These are phyloP conservation scores for Eucalyptus caleyi DNA, from an alignment of 345 rosid species.

Conservation along the genomic window DNA sequence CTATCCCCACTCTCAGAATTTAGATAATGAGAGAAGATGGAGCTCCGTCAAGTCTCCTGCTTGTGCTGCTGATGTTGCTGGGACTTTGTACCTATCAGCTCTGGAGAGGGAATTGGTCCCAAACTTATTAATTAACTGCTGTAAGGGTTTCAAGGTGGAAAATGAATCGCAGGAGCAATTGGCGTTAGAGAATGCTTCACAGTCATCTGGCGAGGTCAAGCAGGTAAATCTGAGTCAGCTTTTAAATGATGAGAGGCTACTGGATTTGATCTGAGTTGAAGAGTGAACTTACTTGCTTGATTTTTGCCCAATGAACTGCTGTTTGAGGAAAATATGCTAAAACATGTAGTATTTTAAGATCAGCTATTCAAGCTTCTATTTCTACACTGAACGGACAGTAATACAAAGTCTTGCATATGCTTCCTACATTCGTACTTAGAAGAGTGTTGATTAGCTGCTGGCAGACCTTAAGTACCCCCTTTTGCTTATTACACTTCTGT, in stretches of 20 bases:
- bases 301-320: not conserved
- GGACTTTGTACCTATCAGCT: conserved; percentile 47
- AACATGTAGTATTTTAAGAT: not conserved
- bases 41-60: conserved; percentile 35
- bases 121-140: conserved; percentile 82
- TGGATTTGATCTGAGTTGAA: not conserved
- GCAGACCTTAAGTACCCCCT: not conserved
- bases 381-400: not conserved
- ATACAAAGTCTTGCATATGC: not conserved
- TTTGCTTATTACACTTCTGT: not conserved
- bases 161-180: conserved; percentile 39
- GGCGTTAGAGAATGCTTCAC: conserved; percentile 45
- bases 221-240: conserved; percentile 30
- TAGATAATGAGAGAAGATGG: conserved; percentile 45
- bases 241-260: not conserved
- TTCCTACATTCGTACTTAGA: not conserved
- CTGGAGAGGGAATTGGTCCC: conserved; percentile 59
- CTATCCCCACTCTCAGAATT: conserved; percentile 44
- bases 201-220: conserved; percentile 43
- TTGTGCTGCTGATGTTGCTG: conserved; percentile 85
- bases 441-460: not conserved
- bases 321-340: not conserved
- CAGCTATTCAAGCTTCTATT: not conserved
- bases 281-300: not conserved
- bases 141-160: conserved; percentile 67